Evolutionary conservation across 352 stramenopile genomes (phyloP).

Genomic region (Phytophthora sp.): DNA sequence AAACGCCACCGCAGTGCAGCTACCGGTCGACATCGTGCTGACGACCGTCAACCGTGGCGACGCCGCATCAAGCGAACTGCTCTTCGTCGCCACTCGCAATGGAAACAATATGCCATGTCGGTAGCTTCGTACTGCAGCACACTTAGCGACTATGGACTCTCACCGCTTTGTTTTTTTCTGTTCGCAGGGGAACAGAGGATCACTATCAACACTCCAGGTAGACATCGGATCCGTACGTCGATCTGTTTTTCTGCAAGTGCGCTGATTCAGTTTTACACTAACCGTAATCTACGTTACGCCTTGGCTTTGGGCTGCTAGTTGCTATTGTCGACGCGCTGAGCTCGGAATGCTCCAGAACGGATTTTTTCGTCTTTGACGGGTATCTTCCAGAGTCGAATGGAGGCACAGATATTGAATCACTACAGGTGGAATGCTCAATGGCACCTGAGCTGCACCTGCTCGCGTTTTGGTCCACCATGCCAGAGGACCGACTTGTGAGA

Average conservation of each 20-base stretch:
- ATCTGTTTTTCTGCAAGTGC: too few relatives aligned
- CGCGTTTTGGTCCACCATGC: conserved; percentile 32
- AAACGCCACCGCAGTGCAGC: conserved; percentile 28
- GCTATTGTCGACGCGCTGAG: background rate
- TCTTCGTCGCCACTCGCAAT: conserved; percentile 26
- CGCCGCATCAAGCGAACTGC: background rate
- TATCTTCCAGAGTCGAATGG: conserved; percentile 1
- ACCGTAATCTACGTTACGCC: too few relatives aligned
- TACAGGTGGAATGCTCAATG: background rate
- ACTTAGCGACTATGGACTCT: background rate
- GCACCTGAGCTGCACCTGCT: conserved; percentile 25
- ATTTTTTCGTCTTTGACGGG: conserved; percentile 39
- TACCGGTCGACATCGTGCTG: conserved; percentile 28
- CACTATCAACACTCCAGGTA: conserved; percentile 24
- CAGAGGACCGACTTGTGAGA: conserved; percentile 2
- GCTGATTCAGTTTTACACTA: too few relatives aligned
- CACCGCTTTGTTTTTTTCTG: background rate
- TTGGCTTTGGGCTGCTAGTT: too few relatives aligned
- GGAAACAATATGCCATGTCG: conserved; percentile 24
- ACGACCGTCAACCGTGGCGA: conserved; percentile 4
- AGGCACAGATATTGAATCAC: background rate
- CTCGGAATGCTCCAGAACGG: conserved; percentile 30
- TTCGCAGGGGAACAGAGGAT: conserved; percentile 26
- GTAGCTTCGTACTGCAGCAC: conserved; percentile 1
- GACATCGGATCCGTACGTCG: conserved; percentile 37